Base-by-base conservation (phyloP, 2,329 filamentous ascomycete species). In the Pyricularia sp. region DNA sequence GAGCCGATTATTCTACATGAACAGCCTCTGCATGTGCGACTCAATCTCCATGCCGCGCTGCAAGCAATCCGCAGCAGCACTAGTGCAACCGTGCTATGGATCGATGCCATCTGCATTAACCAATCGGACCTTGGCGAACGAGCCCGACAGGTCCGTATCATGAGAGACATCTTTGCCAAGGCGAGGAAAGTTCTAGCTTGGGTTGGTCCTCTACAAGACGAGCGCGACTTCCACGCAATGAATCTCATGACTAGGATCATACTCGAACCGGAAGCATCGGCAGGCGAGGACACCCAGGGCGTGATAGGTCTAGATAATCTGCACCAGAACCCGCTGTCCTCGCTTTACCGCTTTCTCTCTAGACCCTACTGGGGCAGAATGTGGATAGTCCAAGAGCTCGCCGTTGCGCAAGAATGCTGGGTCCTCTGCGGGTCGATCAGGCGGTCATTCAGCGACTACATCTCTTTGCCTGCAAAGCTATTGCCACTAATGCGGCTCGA, bases 21-120 rank as follows among this genome's bases (percentile, higher is more conserved):
- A 7, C 17, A 20, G 5, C 17, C n/a, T 17, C 17, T 50, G 17
- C 17, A 50, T 20, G 63, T 65, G 5, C 20, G 28, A 25, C 17
- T 17, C 5, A 65, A 65, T 17, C 63, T 65, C 17, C 6, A 33
- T 33, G 28, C 20, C 28, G 63, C 63, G 28, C 23, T 65, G 10
- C 20, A n/a, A 10, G 23, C 28, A 33, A 30, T 65, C 10, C 28
- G 63, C 30, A 20, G 9, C 20, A n/a, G 7, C 28, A 65, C 28
- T 17, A 14, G 23, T 11, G 17, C 66, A 26, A 7, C 30, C 6
- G 20, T 14, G 11, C 66, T 80, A 67, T 70, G 76, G 70, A 68
- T 78, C 23, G 81, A 83, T 71, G 79, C 73, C 14, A 36, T 75
- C 3, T 73, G 72, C 69, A 73, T 73, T 66, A 64, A 73, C 67